Evolutionary conservation across 768 basidiomycete genomes (phyloP).

Genomic region (Tulasnella sp.): DNA sequence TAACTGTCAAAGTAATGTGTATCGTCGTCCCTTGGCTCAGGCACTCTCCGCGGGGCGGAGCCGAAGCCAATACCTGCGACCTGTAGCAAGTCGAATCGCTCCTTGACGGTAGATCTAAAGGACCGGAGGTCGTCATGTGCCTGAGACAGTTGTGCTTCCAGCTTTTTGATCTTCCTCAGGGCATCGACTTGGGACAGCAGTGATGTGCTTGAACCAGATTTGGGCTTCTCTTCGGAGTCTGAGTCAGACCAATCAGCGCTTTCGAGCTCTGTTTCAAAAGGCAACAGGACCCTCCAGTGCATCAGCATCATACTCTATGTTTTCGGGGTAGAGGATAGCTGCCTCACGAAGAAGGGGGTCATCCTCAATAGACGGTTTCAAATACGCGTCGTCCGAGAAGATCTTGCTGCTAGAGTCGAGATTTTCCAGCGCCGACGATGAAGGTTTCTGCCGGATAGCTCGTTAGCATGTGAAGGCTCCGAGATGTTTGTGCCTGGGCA

Average conservation of each 20-base stretch:
- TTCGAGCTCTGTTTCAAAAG: conserved; percentile 55
- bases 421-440: conserved; percentile 33
- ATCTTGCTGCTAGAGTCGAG: conserved; percentile 50
- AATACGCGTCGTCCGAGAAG: conserved; percentile 64
- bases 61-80: conserved; percentile 28
- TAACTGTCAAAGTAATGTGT: conserved; percentile 91
- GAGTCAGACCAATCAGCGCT: conserved; percentile 62
- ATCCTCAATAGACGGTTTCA: conserved; percentile 71
- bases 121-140: conserved; percentile 51
- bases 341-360: conserved; percentile 81
- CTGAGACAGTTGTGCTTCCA: conserved; percentile 51
- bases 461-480: background rate
- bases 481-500: background rate
- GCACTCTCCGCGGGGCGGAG: conserved; percentile 9
- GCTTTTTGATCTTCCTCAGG: conserved; percentile 35
- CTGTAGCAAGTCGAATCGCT: conserved; percentile 32
- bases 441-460: conserved; percentile 37
- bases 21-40: conserved; percentile 68
- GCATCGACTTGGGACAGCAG: conserved; percentile 25
- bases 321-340: background rate
- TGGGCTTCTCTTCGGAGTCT: conserved; percentile 43
- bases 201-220: conserved; percentile 23
- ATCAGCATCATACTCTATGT: background rate
- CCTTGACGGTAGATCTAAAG: conserved; percentile 46
- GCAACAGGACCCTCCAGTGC: too few species aligned